These are phyloP conservation scores for Nannochloropsis oceanica DNA, from an alignment of 108 stramenopile genomes.

Conservation along the genomic window DNA sequence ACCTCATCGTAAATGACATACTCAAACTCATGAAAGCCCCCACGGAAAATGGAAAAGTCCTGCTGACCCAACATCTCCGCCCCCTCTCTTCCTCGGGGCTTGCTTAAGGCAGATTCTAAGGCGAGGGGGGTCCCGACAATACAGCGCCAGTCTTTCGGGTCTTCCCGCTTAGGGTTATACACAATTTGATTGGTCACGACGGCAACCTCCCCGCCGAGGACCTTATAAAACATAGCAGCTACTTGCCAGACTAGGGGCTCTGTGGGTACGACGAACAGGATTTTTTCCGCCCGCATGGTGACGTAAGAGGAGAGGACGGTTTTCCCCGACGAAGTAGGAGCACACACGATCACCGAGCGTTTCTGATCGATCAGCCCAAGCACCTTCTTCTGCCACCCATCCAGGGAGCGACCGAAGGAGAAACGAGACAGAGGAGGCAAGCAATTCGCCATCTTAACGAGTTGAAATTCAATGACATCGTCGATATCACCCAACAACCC, in stretches of 20 bases:
- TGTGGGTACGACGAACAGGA: constrained; percentile 92
- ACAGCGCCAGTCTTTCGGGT: constrained; percentile 55
- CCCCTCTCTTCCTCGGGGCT: constrained; percentile 82
- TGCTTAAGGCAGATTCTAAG: constrained; percentile 73
- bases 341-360: constrained; percentile 85
- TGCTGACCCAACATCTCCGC: constrained; percentile 65
- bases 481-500: constrained; percentile 35
- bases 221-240: constrained; percentile 94
- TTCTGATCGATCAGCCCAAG: constrained; percentile 72
- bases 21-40: constrained; percentile 89
- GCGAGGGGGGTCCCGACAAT: constrained; percentile 94
- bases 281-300: constrained; percentile 39
- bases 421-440: constrained; percentile 91
- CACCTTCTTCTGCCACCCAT: constrained; percentile 92
- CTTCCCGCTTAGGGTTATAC: not conserved
- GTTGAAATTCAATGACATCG: constrained; percentile 58
- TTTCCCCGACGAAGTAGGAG: constrained; percentile 96
- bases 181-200: not conserved
- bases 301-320: constrained; percentile 91
- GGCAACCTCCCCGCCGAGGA: constrained; percentile 84
- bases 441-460: constrained; percentile 87
- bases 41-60: constrained; percentile 84
- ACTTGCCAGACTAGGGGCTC: constrained; percentile 99
- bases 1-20: constrained; percentile 97
- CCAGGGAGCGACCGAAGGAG: constrained; percentile 77